Evolutionary conservation across 768 basidiomycete species (phyloP).

Genomic region (Zangia roseola): DNA sequence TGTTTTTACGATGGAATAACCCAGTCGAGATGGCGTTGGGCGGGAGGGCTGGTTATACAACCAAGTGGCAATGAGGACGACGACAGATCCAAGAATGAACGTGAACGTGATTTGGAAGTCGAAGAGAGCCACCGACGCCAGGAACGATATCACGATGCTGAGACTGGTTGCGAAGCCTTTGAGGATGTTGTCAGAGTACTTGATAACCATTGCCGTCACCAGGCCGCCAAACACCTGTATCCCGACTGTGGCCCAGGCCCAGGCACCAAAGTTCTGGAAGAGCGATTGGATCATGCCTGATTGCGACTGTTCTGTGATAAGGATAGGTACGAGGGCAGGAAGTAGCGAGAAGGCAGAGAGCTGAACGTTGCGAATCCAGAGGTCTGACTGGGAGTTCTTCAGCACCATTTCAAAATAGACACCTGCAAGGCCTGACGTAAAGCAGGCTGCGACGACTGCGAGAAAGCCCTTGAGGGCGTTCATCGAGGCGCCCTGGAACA

Average conservation of each 20-base stretch:
- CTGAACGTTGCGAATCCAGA: conserved; percentile 97
- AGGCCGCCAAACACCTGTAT: conserved; percentile 92
- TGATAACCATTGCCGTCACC: conserved; percentile 91
- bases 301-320: conserved; percentile 49
- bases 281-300: conserved; percentile 47
- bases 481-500: conserved; percentile 57
- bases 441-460: conserved; percentile 88
- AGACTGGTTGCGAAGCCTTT: conserved; percentile 96
- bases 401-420: conserved; percentile 99
- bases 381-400: conserved; percentile 83
- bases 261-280: conserved; percentile 83
- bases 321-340: conserved; percentile 78
- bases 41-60: conserved; percentile 75
- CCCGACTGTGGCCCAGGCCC: conserved; percentile 89
- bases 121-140: conserved; percentile 89
- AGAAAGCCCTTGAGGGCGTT: conserved; percentile 81
- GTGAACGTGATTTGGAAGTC: conserved; percentile 82
- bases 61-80: conserved; percentile 89
- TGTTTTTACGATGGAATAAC: conserved; percentile 29
- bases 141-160: conserved; percentile 92
- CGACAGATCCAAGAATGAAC: conserved; percentile 79
- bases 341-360: conserved; percentile 91
- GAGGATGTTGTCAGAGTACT: conserved; percentile 88
- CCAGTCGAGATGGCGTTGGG: conserved; percentile 30
- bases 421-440: conserved; percentile 93